Evolutionary conservation across 2,329 filamentous ascomycete genomes (phyloP).

Genomic region (Periconia macrospinosa): DNA sequence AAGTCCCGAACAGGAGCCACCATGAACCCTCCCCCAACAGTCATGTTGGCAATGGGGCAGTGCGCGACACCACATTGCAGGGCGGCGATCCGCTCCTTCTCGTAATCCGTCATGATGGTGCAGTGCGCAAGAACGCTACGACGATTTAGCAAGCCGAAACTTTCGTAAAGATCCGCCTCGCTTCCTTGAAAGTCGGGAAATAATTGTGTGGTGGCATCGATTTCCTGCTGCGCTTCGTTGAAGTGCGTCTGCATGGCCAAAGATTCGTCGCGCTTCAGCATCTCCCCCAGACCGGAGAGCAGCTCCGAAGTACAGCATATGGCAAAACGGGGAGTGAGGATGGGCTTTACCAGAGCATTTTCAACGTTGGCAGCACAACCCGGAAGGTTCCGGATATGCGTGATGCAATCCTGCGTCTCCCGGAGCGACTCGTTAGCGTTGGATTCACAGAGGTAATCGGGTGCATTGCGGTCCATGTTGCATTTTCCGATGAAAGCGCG

Average conservation of each 20-base stretch:
- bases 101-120: conserved; percentile 62
- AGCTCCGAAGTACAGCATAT: conserved; percentile 61
- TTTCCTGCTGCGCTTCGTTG: conserved; percentile 65
- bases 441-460: conserved; percentile 31
- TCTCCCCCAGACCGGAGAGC: conserved; percentile 57
- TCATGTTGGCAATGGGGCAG: conserved; percentile 66
- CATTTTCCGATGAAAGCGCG: conserved; percentile 65
- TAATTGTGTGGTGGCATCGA: conserved; percentile 55
- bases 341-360: conserved; percentile 26
- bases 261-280: conserved; percentile 51
- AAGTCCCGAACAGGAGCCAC: conserved; percentile 62
- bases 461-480: conserved; percentile 60
- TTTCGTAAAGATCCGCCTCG: conserved; percentile 63
- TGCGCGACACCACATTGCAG: conserved; percentile 64
- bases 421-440: conserved; percentile 12
- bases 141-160: conserved; percentile 57
- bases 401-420: conserved; percentile 27
- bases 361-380: background rate
- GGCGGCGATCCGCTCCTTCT: conserved; percentile 52
- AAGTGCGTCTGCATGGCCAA: conserved; percentile 69
- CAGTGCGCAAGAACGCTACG: conserved; percentile 68
- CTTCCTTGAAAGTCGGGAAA: conserved; percentile 57
- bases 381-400: conserved; percentile 19
- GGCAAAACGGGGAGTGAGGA: conserved; percentile 55
- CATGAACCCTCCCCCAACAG: conserved; percentile 56